A percentile compares a stretch with the other conserved stretches of the same genome.
Evolutionary conservation across 352 stramenopile genomes (phyloP).

Genomic region (Phytophthora agathidicida): DNA sequence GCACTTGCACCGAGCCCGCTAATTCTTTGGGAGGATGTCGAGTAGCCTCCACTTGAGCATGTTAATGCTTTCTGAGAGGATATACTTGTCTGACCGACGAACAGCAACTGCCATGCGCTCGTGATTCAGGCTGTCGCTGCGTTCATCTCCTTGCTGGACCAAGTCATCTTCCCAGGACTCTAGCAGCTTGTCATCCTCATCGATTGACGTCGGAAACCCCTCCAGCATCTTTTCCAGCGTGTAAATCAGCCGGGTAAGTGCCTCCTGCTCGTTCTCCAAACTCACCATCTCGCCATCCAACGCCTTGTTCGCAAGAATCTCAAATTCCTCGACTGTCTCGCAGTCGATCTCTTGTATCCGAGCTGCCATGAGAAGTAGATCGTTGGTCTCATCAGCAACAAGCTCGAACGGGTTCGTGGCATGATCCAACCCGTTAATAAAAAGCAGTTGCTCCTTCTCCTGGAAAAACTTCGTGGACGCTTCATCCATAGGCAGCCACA

Average conservation of each 20-base stretch:
- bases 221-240: conserved; percentile 66
- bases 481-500: conserved; percentile 76
- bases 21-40: conserved; percentile 51
- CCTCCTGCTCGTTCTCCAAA: conserved; percentile 55
- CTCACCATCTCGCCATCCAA: conserved; percentile 65
- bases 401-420: conserved; percentile 70
- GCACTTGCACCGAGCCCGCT: neutral
- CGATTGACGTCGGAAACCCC: conserved; percentile 48
- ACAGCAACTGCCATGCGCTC: conserved; percentile 61
- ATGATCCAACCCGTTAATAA: conserved; percentile 63
- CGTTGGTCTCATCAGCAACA: conserved; percentile 61
- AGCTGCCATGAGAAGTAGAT: conserved; percentile 63
- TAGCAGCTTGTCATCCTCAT: conserved; percentile 50
- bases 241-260: conserved; percentile 63
- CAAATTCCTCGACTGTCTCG: conserved; percentile 44
- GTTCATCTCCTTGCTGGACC: conserved; percentile 19
- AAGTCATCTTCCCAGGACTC: conserved; percentile 31
- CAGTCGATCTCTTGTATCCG: conserved; percentile 76
- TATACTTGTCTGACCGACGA: conserved; percentile 63
- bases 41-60: conserved; percentile 78
- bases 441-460: conserved; percentile 52
- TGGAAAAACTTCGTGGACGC: conserved; percentile 46
- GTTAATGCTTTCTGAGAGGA: conserved; percentile 67
- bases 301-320: conserved; percentile 42
- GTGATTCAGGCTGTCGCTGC: conserved; percentile 40